Conservation (phyloP, 768 basidiomycete species). For the Russula earlei region DNA sequence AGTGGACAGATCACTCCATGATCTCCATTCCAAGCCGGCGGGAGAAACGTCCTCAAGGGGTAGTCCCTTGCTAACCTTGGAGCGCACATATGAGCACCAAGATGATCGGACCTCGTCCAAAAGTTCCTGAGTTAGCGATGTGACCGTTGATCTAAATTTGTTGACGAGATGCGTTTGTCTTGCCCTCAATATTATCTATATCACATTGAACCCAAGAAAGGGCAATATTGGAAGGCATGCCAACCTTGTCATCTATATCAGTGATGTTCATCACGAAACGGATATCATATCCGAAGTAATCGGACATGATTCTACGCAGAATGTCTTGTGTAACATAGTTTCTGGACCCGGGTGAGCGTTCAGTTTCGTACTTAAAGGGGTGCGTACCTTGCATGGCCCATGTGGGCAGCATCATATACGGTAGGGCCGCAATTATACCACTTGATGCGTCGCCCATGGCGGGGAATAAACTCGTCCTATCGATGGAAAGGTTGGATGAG, state of each 20-base stretch:
- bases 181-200: slow-evolving; percentile 86
- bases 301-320: slow-evolving; percentile 77
- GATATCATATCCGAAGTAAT: slow-evolving; percentile 96
- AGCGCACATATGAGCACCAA: slow-evolving; percentile 55
- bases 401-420: slow-evolving; percentile 95
- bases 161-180: slow-evolving; percentile 70
- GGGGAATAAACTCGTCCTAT: slow-evolving; percentile 71
- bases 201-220: not conserved
- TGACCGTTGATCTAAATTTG: slow-evolving; percentile 46
- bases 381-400: slow-evolving; percentile 90
- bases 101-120: slow-evolving; percentile 47
- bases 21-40: slow-evolving; percentile 39
- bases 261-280: slow-evolving; percentile 99
- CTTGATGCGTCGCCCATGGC: slow-evolving; percentile 65
- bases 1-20: slow-evolving; percentile 45
- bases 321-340: slow-evolving; percentile 97
- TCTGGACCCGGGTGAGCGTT: slow-evolving; percentile 32
- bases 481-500: not conserved
- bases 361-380: no score
- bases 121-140: slow-evolving; percentile 46
- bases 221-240: slow-evolving; percentile 10
- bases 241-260: slow-evolving; percentile 97
- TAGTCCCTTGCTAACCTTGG: slow-evolving; percentile 57
- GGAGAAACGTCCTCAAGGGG: slow-evolving; percentile 38
- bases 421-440: slow-evolving; percentile 99